Evolutionary conservation across 2,329 filamentous ascomycete species (phyloP), one percentile per base, ranked within the genome.

Genomic region (Botrytis cinerea): DNA sequence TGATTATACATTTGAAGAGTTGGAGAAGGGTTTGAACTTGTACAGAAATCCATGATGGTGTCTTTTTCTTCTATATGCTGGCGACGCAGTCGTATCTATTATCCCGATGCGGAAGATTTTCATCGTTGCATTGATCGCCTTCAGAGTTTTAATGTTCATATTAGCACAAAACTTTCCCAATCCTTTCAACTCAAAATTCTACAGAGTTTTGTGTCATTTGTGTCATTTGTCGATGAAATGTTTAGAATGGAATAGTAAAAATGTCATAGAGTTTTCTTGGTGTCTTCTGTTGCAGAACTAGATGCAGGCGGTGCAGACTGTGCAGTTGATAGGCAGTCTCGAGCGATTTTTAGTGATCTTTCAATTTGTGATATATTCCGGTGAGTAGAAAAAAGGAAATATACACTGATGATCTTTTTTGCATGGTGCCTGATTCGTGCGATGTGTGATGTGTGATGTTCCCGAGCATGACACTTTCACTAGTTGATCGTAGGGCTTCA

Each of bases 361-460:
- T 28, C 51, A 16, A 54, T 28, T 16, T 28, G 28, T 16, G 38
- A 20, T 63, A 63, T 63, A n/a, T 45, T 43, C 61, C 61, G 61
- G 61, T 63, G 61, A 63, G 25, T 6, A 6, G 28, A 38, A 22
- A 63, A 10, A 3, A 45, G 61, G 61, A 43, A 63, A 40, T 43
- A 1, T 28, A 12, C n/a, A 45, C 25, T 7, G 61, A 63, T 3
- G 61, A 63, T 63, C 61, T 22, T 28, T 62, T 18, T 2, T 28
- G n/a, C 28, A 43, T 28, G n/a, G 38, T 45, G 61, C 61, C 61
- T 63, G 61, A 63, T 63, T 63, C 61, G 40, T 63, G 61, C 40
- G 61, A 45, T 63, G 38, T 22, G 59, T 18, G 59, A 25, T 61
- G 51, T 57, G 51, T 28, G 51, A 57, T 57, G n/a, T 57, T 57